phyloP scores from a whole-genome alignment of 2,329 filamentous ascomycete species.

The Coniella lustricola region DNA sequence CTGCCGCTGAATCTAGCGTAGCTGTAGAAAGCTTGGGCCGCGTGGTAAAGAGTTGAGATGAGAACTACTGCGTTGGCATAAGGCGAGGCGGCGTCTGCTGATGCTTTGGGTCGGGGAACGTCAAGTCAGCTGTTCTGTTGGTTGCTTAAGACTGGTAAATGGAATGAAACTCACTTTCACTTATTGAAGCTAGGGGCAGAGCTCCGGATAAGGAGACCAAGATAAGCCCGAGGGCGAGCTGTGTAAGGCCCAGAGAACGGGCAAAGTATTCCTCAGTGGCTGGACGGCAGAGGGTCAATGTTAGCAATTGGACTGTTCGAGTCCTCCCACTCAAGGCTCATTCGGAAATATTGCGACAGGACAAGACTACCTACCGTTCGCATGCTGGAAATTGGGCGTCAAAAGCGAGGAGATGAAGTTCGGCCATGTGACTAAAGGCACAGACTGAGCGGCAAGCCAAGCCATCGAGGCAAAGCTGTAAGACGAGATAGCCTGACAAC shows the following conservation, averaged over 20 bases:
- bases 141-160: not conserved
- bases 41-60: conserved; percentile 61
- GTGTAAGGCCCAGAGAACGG: conserved; percentile 60
- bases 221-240: conserved; percentile 57
- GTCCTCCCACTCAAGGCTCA: too few species aligned
- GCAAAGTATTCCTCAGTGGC: conserved; percentile 67
- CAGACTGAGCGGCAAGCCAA: conserved; percentile 43
- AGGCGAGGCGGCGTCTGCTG: conserved; percentile 43
- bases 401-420: conserved; percentile 40
- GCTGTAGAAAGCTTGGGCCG: conserved; percentile 53
- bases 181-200: conserved; percentile 54
- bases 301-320: not conserved
- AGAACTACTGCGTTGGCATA: conserved; percentile 60
- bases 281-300: conserved; percentile 20
- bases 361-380: conserved; percentile 24
- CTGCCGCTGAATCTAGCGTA: conserved; percentile 59
- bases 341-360: too few species aligned
- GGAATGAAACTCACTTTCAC: conserved; percentile 28
- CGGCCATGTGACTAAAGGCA: conserved; percentile 41
- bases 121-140: not conserved
- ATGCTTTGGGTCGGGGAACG: conserved; percentile 11
- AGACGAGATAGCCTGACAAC: conserved; percentile 37
- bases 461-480: conserved; percentile 45
- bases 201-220: conserved; percentile 64
- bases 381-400: conserved; percentile 24